These are phyloP conservation scores for Microbotryum scabiosae DNA, from an alignment of 1,284 basidiomycete genomes.

Conservation along the genomic window DNA sequence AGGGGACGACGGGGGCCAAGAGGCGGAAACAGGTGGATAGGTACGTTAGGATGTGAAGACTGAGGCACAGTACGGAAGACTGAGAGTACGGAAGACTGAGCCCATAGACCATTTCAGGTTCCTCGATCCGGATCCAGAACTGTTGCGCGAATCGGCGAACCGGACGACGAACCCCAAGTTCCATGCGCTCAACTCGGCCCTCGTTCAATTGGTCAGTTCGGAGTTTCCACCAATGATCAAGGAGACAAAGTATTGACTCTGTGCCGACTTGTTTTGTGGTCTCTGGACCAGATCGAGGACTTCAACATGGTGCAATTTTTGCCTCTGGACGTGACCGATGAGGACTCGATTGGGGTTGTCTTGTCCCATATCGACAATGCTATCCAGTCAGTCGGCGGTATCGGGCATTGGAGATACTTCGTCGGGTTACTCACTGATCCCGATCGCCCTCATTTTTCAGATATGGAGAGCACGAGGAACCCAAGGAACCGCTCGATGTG, in stretches of 20 bases:
- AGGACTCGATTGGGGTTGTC: slow-evolving; percentile 81
- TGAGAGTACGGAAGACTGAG: too few species aligned
- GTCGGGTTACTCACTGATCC: background rate
- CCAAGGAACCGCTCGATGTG: slow-evolving; percentile 36
- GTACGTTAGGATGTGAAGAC: too few species aligned
- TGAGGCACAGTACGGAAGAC: too few species aligned
- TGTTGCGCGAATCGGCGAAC: slow-evolving; percentile 64
- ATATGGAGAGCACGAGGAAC: slow-evolving; percentile 34
- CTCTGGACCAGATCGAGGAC: slow-evolving; percentile 72
- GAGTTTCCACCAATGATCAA: background rate
- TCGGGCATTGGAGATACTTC: background rate
- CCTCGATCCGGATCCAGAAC: slow-evolving; percentile 90
- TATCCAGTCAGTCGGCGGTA: slow-evolving; percentile 30
- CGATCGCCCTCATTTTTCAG: background rate
- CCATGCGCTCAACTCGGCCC: slow-evolving; percentile 85
- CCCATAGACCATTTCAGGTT: too few species aligned
- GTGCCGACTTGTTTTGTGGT: too few species aligned
- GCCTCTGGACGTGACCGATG: slow-evolving; percentile 80
- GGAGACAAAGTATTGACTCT: too few species aligned
- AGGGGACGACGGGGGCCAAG: slow-evolving; percentile 53
- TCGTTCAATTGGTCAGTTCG: slow-evolving; percentile 70
- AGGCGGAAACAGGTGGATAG: slow-evolving; percentile 63
- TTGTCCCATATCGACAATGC: slow-evolving; percentile 88
- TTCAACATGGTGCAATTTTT: slow-evolving; percentile 96
- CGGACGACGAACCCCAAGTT: slow-evolving; percentile 70